Evolutionary conservation across 1,139 yeast species (phyloP).

Genomic region (Saccharomyces pastorianus): DNA sequence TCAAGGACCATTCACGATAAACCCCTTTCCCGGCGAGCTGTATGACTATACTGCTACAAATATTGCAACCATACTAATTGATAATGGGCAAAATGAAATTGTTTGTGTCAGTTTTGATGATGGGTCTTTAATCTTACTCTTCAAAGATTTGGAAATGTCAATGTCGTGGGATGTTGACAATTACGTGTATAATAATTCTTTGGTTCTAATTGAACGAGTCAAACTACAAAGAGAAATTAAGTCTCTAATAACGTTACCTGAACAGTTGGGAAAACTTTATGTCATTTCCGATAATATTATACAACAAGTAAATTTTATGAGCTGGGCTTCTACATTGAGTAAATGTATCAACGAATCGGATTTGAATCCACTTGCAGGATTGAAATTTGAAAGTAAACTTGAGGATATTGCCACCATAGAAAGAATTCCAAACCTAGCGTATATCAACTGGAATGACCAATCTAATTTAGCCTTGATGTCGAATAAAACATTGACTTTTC

Average conservation of each 20-base stretch:
- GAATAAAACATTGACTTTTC: conserved; percentile 2
- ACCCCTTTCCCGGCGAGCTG: conserved; percentile 44
- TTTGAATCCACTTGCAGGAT: conserved; percentile 11
- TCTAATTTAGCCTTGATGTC: neutral
- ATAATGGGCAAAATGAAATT: conserved; percentile 17
- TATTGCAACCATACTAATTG: conserved; percentile 28
- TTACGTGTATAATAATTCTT: conserved; percentile 18
- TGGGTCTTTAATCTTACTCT: conserved; percentile 22
- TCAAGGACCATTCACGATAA: conserved; percentile 47
- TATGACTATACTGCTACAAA: conserved; percentile 39
- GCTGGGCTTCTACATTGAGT: conserved; percentile 15
- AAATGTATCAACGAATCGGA: conserved; percentile 20
- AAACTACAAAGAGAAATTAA: conserved; percentile 8
- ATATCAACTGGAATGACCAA: conserved; percentile 5
- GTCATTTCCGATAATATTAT: conserved; percentile 7
- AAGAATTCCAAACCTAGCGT: conserved; percentile 11
- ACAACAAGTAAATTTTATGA: conserved; percentile 12
- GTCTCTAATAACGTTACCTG: conserved; percentile 3
- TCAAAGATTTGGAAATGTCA: conserved; percentile 25
- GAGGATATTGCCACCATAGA: conserved; percentile 5
- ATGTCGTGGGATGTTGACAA: conserved; percentile 25
- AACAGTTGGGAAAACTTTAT: conserved; percentile 9
- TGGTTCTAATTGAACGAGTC: conserved; percentile 18
- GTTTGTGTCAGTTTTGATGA: conserved; percentile 17
- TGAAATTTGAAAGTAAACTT: conserved; percentile 13